Conservation (phyloP, 2,329 filamentous ascomycete genomes). For the Nothopassalora personata region DNA sequence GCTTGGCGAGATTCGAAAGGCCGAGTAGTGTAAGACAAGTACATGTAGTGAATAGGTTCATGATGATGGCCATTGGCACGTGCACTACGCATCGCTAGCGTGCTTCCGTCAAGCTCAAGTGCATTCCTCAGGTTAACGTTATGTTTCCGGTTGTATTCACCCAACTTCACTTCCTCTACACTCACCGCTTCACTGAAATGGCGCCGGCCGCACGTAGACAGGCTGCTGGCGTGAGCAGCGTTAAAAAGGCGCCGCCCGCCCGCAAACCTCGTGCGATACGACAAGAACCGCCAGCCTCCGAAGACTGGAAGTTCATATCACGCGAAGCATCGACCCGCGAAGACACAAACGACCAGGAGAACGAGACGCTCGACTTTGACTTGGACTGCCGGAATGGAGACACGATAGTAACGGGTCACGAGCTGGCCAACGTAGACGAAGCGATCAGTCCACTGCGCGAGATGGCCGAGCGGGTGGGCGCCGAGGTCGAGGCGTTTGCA, state of each 20-base stretch:
- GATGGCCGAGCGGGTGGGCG: slow-evolving; percentile 63
- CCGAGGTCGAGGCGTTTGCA: slow-evolving; percentile 83
- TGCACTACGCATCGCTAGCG: not conserved
- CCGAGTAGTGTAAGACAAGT: not conserved
- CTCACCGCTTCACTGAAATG: not conserved
- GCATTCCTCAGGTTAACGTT: not conserved
- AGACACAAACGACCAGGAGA: not conserved
- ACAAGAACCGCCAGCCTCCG: not conserved
- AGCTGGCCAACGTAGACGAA: slow-evolving; percentile 11
- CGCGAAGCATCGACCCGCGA: not conserved
- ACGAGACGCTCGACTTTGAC: not conserved
- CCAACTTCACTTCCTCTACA: not conserved
- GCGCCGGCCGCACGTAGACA: slow-evolving; percentile 4
- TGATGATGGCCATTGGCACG: not conserved
- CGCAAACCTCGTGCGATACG: slow-evolving; percentile 3
- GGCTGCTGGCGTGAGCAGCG: not conserved
- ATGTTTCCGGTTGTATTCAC: not conserved
- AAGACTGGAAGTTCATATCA: not conserved
- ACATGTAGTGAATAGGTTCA: not conserved
- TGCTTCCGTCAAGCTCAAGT: not conserved
- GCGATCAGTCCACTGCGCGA: slow-evolving; percentile 51
- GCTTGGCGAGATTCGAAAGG: slow-evolving; percentile 8
- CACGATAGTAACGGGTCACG: not conserved
- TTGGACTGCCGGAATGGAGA: not conserved
- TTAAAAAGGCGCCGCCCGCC: slow-evolving; percentile 3